A percentile compares a stretch with the other conserved stretches of the same genome.
Conservation (phyloP, 2,329 filamentous ascomycete species). For the Microascus cirrosus region DNA sequence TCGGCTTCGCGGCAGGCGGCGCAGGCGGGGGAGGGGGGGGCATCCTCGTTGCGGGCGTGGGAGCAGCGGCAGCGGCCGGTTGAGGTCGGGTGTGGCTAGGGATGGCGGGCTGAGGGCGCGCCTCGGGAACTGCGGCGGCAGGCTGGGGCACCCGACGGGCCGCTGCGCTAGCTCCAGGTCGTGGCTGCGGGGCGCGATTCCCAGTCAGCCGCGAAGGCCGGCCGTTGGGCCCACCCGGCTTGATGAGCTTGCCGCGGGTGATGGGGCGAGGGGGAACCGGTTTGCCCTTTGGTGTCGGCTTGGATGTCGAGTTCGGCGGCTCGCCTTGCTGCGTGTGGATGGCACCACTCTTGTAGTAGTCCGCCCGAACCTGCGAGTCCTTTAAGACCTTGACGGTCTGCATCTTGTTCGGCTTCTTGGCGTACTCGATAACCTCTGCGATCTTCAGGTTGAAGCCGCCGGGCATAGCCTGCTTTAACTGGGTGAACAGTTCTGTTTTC, state of each 20-base stretch:
- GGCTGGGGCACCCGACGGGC: slow-evolving; percentile 18
- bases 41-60: slow-evolving; percentile 36
- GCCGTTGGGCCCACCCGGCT: slow-evolving; percentile 75
- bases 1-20: slow-evolving; percentile 42
- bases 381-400: slow-evolving; percentile 82
- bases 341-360: slow-evolving; percentile 87
- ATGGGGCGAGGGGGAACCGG: slow-evolving; percentile 82
- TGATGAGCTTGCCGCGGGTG: slow-evolving; percentile 84
- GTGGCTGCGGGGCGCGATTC: slow-evolving; percentile 31
- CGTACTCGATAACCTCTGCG: slow-evolving; percentile 79
- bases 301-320: slow-evolving; percentile 69
- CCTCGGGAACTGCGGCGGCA: slow-evolving; percentile 17
- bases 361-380: slow-evolving; percentile 65
- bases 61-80: slow-evolving; percentile 10
- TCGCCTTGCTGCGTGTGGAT: slow-evolving; percentile 83
- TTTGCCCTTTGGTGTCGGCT: slow-evolving; percentile 77
- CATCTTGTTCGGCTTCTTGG: slow-evolving; percentile 94
- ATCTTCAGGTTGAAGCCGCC: slow-evolving; percentile 76
- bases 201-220: slow-evolving; percentile 55
- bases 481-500: slow-evolving; percentile 95
- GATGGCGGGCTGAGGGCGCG: slow-evolving; percentile 8
- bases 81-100: slow-evolving; percentile 8
- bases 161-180: slow-evolving; percentile 22
- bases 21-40: slow-evolving; percentile 57
- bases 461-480: slow-evolving; percentile 70